Evolutionary conservation across 371 early-diverging fungal species (phyloP).

Genomic region (Mortierella sp.): DNA sequence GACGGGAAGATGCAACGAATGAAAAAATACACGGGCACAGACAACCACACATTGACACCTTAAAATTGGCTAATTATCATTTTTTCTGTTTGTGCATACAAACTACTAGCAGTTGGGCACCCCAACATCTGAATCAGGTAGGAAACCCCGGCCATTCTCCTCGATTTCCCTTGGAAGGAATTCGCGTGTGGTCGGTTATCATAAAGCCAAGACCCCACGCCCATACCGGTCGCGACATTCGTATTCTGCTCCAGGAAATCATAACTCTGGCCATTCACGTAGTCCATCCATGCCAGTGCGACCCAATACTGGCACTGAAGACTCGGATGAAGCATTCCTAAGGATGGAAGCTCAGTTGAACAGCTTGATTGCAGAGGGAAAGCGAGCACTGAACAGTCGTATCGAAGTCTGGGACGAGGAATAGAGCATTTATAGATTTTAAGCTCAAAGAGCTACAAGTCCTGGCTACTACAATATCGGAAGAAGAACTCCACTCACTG

Average conservation of each 20-base stretch:
- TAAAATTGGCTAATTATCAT: background rate
- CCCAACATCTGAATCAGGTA: background rate
- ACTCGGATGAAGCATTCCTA: conserved; percentile 46
- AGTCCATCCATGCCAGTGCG: conserved; percentile 35
- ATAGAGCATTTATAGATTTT: background rate
- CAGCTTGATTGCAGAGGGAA: conserved; percentile 54
- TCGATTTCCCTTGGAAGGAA: conserved; percentile 2
- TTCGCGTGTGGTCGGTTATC: conserved; percentile 11
- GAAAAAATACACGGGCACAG: too few species aligned
- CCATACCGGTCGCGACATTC: conserved; percentile 27
- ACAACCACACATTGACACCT: too few species aligned
- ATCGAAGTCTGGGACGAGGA: conserved; percentile 42
- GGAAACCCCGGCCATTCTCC: background rate
- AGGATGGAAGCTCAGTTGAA: conserved; percentile 55
- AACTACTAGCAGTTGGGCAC: conserved; percentile 18
- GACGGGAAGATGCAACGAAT: background rate
- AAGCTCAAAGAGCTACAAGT: background rate
- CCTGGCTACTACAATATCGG: background rate
- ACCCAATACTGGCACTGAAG: conserved; percentile 46
- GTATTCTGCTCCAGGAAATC: conserved; percentile 13
- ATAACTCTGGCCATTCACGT: conserved; percentile 14
- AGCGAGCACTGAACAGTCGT: conserved; percentile 40
- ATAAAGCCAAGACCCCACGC: conserved; percentile 30
- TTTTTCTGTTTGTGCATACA: background rate
- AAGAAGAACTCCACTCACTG: background rate